Base-by-base conservation (phyloP, 495 filamentous ascomycete genomes). In the Penicillium ochrochloron region DNA sequence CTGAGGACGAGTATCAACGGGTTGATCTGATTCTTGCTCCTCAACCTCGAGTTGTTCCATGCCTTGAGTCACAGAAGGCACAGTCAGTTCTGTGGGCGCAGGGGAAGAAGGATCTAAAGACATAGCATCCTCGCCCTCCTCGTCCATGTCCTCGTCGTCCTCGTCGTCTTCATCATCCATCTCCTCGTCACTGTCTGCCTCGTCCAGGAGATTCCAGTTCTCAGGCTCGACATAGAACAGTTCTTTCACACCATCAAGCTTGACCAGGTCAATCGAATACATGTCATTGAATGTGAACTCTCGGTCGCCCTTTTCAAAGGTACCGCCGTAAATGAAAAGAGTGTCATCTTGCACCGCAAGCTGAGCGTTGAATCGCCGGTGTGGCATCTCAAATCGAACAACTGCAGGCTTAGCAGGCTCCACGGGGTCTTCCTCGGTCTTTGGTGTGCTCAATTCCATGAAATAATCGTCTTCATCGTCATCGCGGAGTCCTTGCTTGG, bases 211-310 rank as follows among this genome's bases (percentile, higher is more conserved):
- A 60, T 94, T 83, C 93, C 93, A 97, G 71, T 94, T 93, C 70
- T 90, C 90, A 17, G 92, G 87, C 71, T 94, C 91, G 48, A 90
- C 80, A 69, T 85, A 90, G 78, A 94, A 99, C 52, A 95, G 84
- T 73, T 96, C 89, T 76, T 91, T 91, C 65, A 94, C 91, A 14
- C 95, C 95, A 71, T 98, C 94, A 61, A 98, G 79, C 75, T 94
- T 96, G 55, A 89, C 93, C 37, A 98, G 83, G 72, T 98, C 92
- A 66, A 98, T 88, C 11, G 92, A 89, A 72, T 92, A 94, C 82
- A 97, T 82, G 69, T 98, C 94, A 72, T 97, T 93, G 76, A 96
- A 96, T 2, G 91, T 97, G 69, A 90, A 97, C 73, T 99, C 95
- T 19, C 90, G 85, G 70, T 98, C 95, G 23, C 91, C 94, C 75